phyloP scores from a whole-genome alignment of 2,329 filamentous ascomycete species.

The Metarhizium guizhouense region DNA sequence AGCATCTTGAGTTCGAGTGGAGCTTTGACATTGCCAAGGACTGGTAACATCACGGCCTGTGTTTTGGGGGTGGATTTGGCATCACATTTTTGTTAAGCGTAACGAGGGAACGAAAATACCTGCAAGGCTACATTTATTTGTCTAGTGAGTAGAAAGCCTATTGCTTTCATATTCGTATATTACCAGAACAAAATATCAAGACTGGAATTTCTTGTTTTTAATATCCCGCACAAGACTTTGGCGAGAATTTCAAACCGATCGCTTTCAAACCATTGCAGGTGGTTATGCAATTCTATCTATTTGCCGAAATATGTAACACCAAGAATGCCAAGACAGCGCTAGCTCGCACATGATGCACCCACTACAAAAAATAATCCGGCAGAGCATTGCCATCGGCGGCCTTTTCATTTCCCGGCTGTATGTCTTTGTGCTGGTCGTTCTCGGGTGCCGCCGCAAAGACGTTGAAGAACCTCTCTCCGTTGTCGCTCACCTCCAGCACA shows the following conservation, averaged over 20 bases:
- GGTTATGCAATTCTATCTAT: slow-evolving; percentile 12
- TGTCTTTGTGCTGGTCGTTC: slow-evolving; percentile 84
- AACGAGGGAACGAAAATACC: slow-evolving; percentile 13
- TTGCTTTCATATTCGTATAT: not conserved
- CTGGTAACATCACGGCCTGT: slow-evolving; percentile 49
- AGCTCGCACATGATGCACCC: not conserved
- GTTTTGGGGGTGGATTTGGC: not conserved
- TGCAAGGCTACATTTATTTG: not conserved
- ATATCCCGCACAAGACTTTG: not conserved
- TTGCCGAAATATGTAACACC: slow-evolving; percentile 8
- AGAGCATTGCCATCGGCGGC: slow-evolving; percentile 52
- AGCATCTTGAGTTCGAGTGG: slow-evolving; percentile 90
- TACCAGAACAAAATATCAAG: not conserved
- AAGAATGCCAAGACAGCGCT: not conserved
- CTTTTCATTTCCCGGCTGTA: slow-evolving; percentile 69
- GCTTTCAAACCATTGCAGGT: not conserved
- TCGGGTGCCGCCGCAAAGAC: slow-evolving; percentile 96
- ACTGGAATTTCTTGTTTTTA: not conserved
- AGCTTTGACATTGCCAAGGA: slow-evolving; percentile 95
- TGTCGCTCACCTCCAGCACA: slow-evolving; percentile 90
- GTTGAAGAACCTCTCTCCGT: slow-evolving; percentile 91
- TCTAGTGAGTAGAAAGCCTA: not conserved
- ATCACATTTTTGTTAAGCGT: slow-evolving; percentile 8
- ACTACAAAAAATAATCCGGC: slow-evolving; percentile 62
- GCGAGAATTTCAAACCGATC: not conserved